Conservation (phyloP, 2,329 filamentous ascomycete genomes). For the Pestalotiopsis fici region DNA sequence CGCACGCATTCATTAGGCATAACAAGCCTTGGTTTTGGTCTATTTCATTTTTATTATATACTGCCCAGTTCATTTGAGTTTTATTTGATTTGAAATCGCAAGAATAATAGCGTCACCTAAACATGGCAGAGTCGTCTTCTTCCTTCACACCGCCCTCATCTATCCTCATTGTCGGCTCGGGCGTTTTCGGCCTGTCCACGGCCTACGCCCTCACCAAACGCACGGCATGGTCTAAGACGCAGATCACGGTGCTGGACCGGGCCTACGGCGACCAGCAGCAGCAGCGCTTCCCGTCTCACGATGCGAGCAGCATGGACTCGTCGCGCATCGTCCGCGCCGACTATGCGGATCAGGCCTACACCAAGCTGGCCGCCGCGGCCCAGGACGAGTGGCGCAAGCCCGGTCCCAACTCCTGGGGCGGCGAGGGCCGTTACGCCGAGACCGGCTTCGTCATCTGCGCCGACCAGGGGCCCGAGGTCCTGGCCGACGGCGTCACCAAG, state of each 20-base stretch:
- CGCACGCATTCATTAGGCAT: neutral
- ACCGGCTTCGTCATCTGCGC: conserved; percentile 68
- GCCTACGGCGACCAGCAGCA: conserved; percentile 27
- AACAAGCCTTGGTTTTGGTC: neutral
- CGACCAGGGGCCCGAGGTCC: conserved; percentile 36
- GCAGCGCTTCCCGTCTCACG: conserved; percentile 54
- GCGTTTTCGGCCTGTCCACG: conserved; percentile 45
- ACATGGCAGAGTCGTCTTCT: neutral
- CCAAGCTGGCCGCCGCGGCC: conserved; percentile 70
- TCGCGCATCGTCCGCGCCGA: conserved; percentile 70
- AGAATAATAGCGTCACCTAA: too few relatives aligned
- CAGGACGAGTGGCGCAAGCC: conserved; percentile 68
- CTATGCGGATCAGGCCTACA: conserved; percentile 80
- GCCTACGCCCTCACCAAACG: conserved; percentile 71
- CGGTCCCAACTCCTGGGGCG: conserved; percentile 56
- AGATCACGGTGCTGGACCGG: conserved; percentile 63
- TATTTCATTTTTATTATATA: neutral
- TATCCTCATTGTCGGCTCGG: conserved; percentile 67
- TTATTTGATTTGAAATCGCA: too few relatives aligned
- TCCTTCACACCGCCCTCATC: conserved; percentile 21
- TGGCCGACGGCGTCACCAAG: conserved; percentile 36
- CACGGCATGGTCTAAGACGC: conserved; percentile 50
- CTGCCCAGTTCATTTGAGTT: neutral
- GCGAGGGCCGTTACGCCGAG: conserved; percentile 69
- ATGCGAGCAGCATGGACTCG: conserved; percentile 62